Base-by-base conservation (phyloP, 1,284 basidiomycete species). In the Cryptococcus neoformans region DNA sequence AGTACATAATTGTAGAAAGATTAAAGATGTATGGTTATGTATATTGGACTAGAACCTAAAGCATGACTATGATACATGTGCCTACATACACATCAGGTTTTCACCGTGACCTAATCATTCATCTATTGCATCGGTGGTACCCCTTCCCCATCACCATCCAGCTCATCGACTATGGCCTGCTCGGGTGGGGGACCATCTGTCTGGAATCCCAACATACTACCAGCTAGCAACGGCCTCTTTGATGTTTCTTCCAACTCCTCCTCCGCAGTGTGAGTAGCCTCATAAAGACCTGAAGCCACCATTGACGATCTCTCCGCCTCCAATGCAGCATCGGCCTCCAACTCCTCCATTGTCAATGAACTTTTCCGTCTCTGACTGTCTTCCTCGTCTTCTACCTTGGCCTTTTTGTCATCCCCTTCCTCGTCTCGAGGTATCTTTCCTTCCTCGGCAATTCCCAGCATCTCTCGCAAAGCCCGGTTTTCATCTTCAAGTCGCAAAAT, bases 401-500 rank as follows among this genome's bases (percentile, higher is more conserved):
- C 47, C 37, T 38, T 39, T 36, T 46, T 49, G 46, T 55, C 57
- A 6, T 44, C 44, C 10, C 60, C 60, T n/a, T 62, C 61, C 6
- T 55, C 55, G 1, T 41, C 46, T 11, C 39, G 34, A 14, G 48
- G 51, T 9, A 59, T 45, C 1, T 62, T 55, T 0, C 59, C 62
- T 39, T 74, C 72, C 38, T 71, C 62, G 3, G 74, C 68, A 63
- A 94, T 90, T 9, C 83, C 85, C 40, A 95, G 78, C 73, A 87
- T 75, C 67, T 82, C 81, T 55, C 93, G 81, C 51, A 97, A 79
- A 56, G 85, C 81, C 45, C 84, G 82, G 69, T 97, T 97, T 78
- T 95, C 93, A 55, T 79, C 80, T 71, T 88, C 85, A 40, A 97
- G 78, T 41, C 90, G 82, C 39, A 82, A 69, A 57, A 94, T 88